A percentile compares a stretch with the other conserved stretches of the same genome.
Evolutionary conservation across 257 asterid genomes (phyloP).

Genomic region (Henckelia pumila): DNA sequence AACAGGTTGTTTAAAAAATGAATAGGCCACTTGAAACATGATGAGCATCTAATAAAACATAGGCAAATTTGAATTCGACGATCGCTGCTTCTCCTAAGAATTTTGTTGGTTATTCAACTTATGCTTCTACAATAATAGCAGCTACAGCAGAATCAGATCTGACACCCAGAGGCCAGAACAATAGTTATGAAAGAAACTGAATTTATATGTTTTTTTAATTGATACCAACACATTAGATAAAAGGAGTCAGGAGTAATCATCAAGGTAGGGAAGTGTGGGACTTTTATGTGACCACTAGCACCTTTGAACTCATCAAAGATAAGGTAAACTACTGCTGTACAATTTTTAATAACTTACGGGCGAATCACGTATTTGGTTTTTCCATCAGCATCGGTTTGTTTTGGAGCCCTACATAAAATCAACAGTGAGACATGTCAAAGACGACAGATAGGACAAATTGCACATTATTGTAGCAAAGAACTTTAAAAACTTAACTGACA

Average conservation of each 20-base stretch:
- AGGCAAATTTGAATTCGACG: slow-evolving; percentile 17
- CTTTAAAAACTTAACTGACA: slow-evolving; percentile 12
- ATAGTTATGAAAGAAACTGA: not conserved
- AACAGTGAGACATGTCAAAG: slow-evolving; percentile 17
- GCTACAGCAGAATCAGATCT: slow-evolving; percentile 17
- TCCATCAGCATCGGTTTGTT: slow-evolving; percentile 82
- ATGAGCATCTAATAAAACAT: slow-evolving; percentile 21
- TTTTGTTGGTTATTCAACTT: too few species aligned
- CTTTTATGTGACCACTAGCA: slow-evolving; percentile 9
- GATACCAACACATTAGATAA: slow-evolving; percentile 8
- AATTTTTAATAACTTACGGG: slow-evolving; percentile 62
- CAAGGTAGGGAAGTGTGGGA: slow-evolving; percentile 5
- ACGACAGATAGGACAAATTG: slow-evolving; percentile 3
- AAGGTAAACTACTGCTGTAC: not conserved
- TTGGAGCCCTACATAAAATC: slow-evolving; percentile 64
- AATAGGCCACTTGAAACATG: slow-evolving; percentile 7
- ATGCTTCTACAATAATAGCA: slow-evolving; percentile 11
- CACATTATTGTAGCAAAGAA: not conserved
- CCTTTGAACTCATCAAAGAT: not conserved
- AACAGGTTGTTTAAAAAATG: not conserved
- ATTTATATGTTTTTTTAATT: not conserved
- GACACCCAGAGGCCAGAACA: too few species aligned
- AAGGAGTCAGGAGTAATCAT: slow-evolving; percentile 2
- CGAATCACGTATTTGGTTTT: slow-evolving; percentile 81
- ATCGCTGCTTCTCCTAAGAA: slow-evolving; percentile 8